Evolutionary conservation across 1,284 basidiomycete genomes (phyloP).

Genomic region (Ceratobasidium sp.): DNA sequence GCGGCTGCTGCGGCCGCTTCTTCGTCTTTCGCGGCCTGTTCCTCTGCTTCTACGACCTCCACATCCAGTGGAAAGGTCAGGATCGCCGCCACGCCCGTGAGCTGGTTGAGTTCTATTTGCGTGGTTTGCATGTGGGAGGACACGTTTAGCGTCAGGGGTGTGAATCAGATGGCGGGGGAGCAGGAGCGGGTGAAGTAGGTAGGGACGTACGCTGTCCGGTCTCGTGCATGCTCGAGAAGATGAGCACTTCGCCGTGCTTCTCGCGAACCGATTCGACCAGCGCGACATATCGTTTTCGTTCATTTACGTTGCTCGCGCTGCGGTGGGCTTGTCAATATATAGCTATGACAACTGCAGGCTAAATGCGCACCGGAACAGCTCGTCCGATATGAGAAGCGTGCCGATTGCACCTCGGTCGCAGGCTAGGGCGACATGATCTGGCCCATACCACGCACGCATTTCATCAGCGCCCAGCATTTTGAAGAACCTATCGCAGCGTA

Average conservation of each 20-base stretch:
- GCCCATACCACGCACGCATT: conserved; percentile 98
- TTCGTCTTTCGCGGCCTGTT: conserved; percentile 60
- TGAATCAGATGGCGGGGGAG: conserved; percentile 29
- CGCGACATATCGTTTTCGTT: conserved; percentile 86
- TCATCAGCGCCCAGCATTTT: conserved; percentile 97
- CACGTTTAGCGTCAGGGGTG: conserved; percentile 34
- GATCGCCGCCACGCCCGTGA: conserved; percentile 96
- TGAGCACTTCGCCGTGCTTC: conserved; percentile 92
- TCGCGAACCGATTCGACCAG: conserved; percentile 91
- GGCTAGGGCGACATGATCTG: conserved; percentile 92
- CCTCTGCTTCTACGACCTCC: conserved; percentile 92
- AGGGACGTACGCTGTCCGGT: conserved; percentile 87
- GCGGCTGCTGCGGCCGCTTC: conserved; percentile 49
- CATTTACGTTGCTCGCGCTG: conserved; percentile 81
- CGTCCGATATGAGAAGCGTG: conserved; percentile 95
- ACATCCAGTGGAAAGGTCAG: conserved; percentile 96
- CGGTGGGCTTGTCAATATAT: conserved; percentile 11
- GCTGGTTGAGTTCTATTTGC: conserved; percentile 89
- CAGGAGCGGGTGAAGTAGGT: too few relatives aligned
- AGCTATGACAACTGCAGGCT: conserved; percentile 3
- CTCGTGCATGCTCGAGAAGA: conserved; percentile 99
- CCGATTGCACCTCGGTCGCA: conserved; percentile 95
- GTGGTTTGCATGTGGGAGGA: conserved; percentile 10
- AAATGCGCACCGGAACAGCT: conserved; percentile 82
- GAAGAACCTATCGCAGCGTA: conserved; percentile 77